Percentiles rank a stretch among this genome's conserved stretches.
Evolutionary conservation across 331 rosid genomes (phyloP).

Genomic region (Phaseolus coccineus): DNA sequence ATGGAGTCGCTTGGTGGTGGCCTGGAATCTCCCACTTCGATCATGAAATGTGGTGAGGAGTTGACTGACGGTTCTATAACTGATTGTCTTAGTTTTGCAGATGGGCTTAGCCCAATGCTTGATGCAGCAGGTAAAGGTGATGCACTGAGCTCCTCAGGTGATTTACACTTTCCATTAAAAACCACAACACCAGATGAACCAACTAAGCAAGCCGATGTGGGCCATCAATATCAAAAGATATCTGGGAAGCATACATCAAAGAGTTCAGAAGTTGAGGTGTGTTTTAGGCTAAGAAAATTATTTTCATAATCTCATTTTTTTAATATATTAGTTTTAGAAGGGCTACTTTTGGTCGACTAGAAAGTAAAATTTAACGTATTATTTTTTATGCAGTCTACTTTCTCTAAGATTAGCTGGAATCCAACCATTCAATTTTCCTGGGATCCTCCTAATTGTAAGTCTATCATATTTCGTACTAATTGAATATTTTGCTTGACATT

Average conservation of each 20-base stretch:
- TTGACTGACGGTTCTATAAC: conserved; percentile 69
- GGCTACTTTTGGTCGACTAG: not conserved
- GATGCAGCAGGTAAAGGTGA: conserved; percentile 84
- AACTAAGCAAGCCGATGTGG: conserved; percentile 45
- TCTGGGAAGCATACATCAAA: conserved; percentile 51
- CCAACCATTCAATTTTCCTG: conserved; percentile 52
- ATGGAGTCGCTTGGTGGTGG: conserved; percentile 82
- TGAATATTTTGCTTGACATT: conserved; percentile 2
- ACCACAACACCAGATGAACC: conserved; percentile 59
- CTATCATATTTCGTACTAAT: not conserved
- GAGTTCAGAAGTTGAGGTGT: conserved; percentile 56
- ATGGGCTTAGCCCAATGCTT: conserved; percentile 67
- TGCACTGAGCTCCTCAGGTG: conserved; percentile 74
- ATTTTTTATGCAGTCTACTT: conserved; percentile 51
- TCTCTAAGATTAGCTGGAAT: conserved; percentile 61
- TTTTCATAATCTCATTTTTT: not conserved
- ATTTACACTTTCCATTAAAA: conserved; percentile 60
- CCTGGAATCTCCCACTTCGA: conserved; percentile 70
- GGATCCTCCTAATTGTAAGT: conserved; percentile 61
- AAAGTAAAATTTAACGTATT: conserved; percentile 30
- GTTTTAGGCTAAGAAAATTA: conserved; percentile 25
- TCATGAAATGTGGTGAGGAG: conserved; percentile 64
- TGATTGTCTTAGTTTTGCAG: conserved; percentile 68
- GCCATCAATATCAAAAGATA: conserved; percentile 54
- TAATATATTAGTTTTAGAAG: not conserved